Percentiles rank a stretch among this genome's conserved stretches.
phyloP scores from a whole-genome alignment of 2,329 filamentous ascomycete species.

The Knufia petricola region DNA sequence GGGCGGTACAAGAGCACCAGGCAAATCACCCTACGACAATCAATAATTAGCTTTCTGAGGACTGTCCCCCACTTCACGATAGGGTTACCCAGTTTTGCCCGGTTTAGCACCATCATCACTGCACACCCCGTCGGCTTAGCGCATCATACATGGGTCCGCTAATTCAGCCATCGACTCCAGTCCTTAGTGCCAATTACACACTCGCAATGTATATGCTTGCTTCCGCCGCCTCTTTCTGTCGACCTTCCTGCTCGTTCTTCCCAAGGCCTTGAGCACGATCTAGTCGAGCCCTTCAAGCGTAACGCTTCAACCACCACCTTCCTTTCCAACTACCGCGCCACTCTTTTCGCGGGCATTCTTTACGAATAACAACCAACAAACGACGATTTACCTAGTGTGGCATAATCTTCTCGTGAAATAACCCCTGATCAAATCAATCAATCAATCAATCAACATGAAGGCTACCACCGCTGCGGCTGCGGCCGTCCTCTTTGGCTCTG shows the following conservation, averaged over 20 bases:
- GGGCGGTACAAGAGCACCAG: neutral
- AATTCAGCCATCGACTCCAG: conserved; percentile 11
- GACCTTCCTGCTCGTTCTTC: conserved; percentile 15
- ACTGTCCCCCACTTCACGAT: neutral
- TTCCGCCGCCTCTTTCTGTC: conserved; percentile 13
- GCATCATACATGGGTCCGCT: conserved; percentile 11
- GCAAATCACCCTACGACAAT: conserved; percentile 4
- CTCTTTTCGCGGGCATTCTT: conserved; percentile 75
- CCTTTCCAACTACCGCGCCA: conserved; percentile 29
- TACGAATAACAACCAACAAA: conserved; percentile 28
- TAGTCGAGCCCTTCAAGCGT: conserved; percentile 17
- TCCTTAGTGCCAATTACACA: conserved; percentile 11
- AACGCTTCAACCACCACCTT: conserved; percentile 5
- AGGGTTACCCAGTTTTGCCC: conserved; percentile 5
- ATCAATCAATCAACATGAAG: conserved; percentile 58
- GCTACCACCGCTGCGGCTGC: conserved; percentile 57
- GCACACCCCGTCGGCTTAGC: conserved; percentile 15
- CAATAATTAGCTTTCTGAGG: conserved; percentile 1
- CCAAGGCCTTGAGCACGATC: conserved; percentile 20
- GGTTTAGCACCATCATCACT: neutral
- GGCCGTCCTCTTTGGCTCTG: conserved; percentile 40
- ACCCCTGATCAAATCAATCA: too few relatives aligned
- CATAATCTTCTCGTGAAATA: conserved; percentile 23
- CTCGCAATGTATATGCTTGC: conserved; percentile 18
- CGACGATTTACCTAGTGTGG: conserved; percentile 15